phyloP scores from a whole-genome alignment of 1,284 basidiomycete genomes.

The Ganoderma lucidum region DNA sequence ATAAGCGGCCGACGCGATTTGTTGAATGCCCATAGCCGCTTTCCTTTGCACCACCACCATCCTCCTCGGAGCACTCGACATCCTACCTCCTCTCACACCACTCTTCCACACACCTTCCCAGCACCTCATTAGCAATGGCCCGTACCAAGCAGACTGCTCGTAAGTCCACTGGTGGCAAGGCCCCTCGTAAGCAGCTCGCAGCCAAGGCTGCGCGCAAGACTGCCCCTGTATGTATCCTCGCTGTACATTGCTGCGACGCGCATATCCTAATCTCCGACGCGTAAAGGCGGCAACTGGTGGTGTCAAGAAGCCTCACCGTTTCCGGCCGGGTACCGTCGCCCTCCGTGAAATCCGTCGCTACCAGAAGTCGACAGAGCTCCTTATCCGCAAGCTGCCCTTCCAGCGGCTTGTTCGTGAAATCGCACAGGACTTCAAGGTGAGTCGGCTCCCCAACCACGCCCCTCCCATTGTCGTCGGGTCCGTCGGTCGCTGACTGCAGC shows the following conservation, averaged over 20 bases:
- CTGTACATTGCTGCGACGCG: no score
- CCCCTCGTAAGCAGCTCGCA: constrained; percentile 91
- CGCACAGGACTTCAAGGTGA: constrained; percentile 92
- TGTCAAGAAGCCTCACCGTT: constrained; percentile 97
- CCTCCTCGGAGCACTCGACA: constrained; percentile 13
- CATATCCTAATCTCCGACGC: background rate
- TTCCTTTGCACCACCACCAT: constrained; percentile 34
- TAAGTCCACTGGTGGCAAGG: constrained; percentile 89
- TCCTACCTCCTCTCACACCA: constrained; percentile 14
- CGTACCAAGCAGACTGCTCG: constrained; percentile 85
- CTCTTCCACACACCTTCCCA: constrained; percentile 17
- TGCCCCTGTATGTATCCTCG: constrained; percentile 49
- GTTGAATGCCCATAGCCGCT: constrained; percentile 33
- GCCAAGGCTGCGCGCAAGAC: constrained; percentile 83
- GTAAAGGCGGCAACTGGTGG: constrained; percentile 75
- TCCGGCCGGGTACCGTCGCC: constrained; percentile 97
- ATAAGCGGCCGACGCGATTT: constrained; percentile 36
- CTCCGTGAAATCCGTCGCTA: constrained; percentile 98
- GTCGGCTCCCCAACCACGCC: constrained; percentile 38
- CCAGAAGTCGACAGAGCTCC: constrained; percentile 95
- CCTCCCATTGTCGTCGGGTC: constrained; percentile 19
- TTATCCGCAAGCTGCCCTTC: constrained; percentile 95
- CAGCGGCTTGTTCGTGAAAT: constrained; percentile 94
- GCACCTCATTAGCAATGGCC: constrained; percentile 45
- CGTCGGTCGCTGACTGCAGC: constrained; percentile 14